Conservation (phyloP, 345 rosid genomes). For the Arabis alpina region DNA sequence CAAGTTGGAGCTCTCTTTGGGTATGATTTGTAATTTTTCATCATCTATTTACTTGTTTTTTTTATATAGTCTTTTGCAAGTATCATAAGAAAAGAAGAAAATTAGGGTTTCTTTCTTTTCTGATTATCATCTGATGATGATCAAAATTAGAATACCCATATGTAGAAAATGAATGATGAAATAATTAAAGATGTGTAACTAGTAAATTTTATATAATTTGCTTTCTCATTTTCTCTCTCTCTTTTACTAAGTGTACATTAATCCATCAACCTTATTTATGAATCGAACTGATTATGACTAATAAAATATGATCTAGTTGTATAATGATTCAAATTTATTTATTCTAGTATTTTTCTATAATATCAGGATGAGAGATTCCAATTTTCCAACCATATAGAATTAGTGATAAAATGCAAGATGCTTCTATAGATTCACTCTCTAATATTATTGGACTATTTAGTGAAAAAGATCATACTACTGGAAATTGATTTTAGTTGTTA, state of each 20-base stretch:
- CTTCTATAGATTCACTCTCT: neutral
- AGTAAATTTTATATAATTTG: conserved; percentile 31
- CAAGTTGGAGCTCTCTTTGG: conserved; percentile 88
- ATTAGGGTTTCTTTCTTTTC: conserved; percentile 38
- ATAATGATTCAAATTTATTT: conserved; percentile 1
- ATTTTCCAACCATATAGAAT: neutral
- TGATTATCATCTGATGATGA: conserved; percentile 34
- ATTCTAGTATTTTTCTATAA: neutral
- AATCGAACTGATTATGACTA: conserved; percentile 23
- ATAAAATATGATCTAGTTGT: conserved; percentile 19
- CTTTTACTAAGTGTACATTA: conserved; percentile 7
- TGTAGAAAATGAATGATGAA: conserved; percentile 34
- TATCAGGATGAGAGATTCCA: neutral
- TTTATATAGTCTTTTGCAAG: conserved; percentile 30
- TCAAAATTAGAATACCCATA: conserved; percentile 22
- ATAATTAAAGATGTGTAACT: conserved; percentile 32
- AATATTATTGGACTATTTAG: neutral
- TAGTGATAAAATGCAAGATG: conserved; percentile 21
- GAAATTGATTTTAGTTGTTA: neutral
- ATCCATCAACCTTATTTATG: conserved; percentile 20
- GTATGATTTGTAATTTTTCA: conserved; percentile 50
- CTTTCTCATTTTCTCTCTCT: conserved; percentile 13
- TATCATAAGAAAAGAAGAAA: conserved; percentile 9
- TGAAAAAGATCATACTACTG: neutral
- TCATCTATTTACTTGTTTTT: neutral